Conservation (phyloP, 2,329 filamentous ascomycete genomes). For the Tolypocladium endophyticum region DNA sequence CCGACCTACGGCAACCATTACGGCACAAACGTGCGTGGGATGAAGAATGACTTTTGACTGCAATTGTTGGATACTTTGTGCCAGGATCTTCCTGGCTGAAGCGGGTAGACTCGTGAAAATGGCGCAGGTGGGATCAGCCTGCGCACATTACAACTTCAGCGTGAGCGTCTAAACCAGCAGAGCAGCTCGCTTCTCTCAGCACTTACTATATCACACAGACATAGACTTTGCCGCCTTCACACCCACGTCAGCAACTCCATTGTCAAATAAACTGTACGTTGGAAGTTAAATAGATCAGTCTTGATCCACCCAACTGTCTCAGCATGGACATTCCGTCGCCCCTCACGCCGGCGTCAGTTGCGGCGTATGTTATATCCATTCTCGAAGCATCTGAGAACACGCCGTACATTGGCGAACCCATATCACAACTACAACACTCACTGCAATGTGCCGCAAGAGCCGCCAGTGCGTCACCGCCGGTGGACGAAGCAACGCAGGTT, state of each 20-base stretch:
- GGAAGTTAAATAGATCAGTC: background rate
- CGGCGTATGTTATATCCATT: constrained; percentile 5
- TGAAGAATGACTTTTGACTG: background rate
- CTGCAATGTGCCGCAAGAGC: constrained; percentile 7
- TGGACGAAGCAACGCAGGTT: constrained; percentile 10
- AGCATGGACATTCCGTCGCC: constrained; percentile 2
- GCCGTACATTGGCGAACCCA: constrained; percentile 9
- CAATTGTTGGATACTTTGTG: background rate
- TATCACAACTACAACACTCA: constrained; percentile 10
- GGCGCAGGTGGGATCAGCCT: too few relatives aligned
- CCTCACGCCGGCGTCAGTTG: constrained; percentile 5
- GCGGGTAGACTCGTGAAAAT: too few relatives aligned
- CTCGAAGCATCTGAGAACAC: constrained; percentile 5
- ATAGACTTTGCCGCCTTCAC: too few relatives aligned
- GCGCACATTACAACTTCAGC: too few relatives aligned
- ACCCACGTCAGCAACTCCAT: too few relatives aligned
- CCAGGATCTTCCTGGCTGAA: too few relatives aligned
- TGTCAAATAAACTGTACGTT: too few relatives aligned
- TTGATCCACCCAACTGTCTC: background rate
- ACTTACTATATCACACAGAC: too few relatives aligned
- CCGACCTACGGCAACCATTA: background rate
- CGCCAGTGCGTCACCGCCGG: constrained; percentile 4
- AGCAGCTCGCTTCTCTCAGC: too few relatives aligned
- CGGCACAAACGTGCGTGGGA: background rate
- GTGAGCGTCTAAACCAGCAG: background rate